Evolutionary conservation across 148 eudicot genomes (phyloP).

Genomic region (Cornus florida): DNA sequence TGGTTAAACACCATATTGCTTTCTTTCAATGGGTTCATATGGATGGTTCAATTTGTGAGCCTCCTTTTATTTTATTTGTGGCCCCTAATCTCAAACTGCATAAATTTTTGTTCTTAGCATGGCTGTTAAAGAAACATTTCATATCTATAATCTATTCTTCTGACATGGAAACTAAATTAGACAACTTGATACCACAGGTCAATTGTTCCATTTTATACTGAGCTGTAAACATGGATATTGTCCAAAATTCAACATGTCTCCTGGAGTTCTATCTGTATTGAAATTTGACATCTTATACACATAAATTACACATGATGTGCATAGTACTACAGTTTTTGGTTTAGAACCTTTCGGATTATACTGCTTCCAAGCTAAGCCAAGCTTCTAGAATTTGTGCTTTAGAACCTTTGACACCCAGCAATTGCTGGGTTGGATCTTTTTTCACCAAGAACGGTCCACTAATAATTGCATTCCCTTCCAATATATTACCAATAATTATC

Average conservation of each 20-base stretch:
- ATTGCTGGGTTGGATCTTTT: background rate
- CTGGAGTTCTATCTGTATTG: no score
- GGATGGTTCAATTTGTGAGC: background rate
- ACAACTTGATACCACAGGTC: background rate
- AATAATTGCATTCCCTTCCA: no score
- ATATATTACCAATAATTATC: no score
- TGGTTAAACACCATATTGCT: slow-evolving; percentile 3
- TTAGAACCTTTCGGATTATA: background rate
- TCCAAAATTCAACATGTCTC: background rate
- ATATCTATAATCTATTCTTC: no score
- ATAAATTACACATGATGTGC: no score
- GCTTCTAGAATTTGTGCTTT: background rate
- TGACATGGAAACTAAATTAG: no score
- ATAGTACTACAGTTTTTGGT: background rate
- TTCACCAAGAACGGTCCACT: background rate
- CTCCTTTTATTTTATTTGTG: background rate
- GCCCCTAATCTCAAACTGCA: no score
- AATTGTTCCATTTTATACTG: background rate
- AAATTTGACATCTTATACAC: background rate
- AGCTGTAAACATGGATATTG: background rate
- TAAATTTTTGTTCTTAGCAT: no score
- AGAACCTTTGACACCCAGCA: background rate
- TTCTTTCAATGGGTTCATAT: background rate
- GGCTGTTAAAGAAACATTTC: background rate
- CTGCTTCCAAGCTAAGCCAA: no score